Conservation (phyloP, 495 filamentous ascomycete species). For the Sabuloglossum arenarium region DNA sequence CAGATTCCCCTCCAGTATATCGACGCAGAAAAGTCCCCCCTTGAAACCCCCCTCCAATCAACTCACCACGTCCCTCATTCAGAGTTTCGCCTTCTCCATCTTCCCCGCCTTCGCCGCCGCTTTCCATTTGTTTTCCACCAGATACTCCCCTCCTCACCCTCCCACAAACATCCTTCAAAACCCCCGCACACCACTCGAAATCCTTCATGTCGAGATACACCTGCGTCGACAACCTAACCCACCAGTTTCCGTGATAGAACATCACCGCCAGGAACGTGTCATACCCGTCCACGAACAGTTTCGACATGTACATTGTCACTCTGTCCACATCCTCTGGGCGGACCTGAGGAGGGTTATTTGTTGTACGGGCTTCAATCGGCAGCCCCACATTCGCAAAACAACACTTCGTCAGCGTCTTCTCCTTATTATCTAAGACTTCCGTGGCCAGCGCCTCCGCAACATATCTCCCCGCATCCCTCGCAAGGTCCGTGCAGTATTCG, state of each 20-base stretch:
- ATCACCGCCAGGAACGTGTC: conserved; percentile 50
- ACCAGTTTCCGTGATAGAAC: conserved; percentile 35
- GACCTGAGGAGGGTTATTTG: background rate
- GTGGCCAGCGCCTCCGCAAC: conserved; percentile 46
- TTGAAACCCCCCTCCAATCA: no score
- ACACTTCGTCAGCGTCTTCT: conserved; percentile 24
- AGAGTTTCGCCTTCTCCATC: background rate
- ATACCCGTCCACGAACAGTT: conserved; percentile 25
- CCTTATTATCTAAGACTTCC: conserved; percentile 40
- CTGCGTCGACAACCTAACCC: conserved; percentile 59
- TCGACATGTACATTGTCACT: background rate
- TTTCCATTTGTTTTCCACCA: conserved; percentile 4
- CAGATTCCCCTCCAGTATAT: no score
- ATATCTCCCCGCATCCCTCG: conserved; percentile 32
- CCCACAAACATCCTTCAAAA: conserved; percentile 39
- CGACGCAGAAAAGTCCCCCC: no score
- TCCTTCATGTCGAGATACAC: conserved; percentile 58
- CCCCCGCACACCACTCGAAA: conserved; percentile 47
- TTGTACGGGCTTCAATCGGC: conserved; percentile 29
- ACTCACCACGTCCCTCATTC: background rate
- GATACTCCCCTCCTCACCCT: conserved; percentile 35
- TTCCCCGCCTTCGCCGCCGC: no score
- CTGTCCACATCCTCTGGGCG: background rate
- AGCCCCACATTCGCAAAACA: conserved; percentile 51
- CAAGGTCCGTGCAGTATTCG: conserved; percentile 33